A percentile compares a stretch with the other conserved stretches of the same genome.
phyloP scores from a whole-genome alignment of 257 asterid genomes.

The Gentiana dahurica region DNA sequence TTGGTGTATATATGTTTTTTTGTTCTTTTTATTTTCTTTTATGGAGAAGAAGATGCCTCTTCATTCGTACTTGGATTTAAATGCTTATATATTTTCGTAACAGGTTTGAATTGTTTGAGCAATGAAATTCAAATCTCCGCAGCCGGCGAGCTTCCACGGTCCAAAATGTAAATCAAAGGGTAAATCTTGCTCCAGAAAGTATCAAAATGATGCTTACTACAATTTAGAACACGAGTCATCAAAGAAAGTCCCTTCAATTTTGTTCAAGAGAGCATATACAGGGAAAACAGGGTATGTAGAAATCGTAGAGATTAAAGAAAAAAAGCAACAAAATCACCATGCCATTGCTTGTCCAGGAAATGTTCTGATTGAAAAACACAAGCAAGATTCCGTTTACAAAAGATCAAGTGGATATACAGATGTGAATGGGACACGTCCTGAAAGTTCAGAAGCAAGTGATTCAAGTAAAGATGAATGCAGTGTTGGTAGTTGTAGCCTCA shows the following conservation, averaged over 20 bases:
- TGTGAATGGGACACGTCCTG: slow-evolving; percentile 19
- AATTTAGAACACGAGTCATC: slow-evolving; percentile 5
- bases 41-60: no score
- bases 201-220: neutral
- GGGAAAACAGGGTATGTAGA: slow-evolving; percentile 3
- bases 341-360: slow-evolving; percentile 56
- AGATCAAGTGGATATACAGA: slow-evolving; percentile 38
- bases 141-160: slow-evolving; percentile 7
- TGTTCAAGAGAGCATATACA: slow-evolving; percentile 11
- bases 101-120: neutral
- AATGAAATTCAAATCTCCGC: slow-evolving; percentile 2
- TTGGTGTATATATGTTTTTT: no score
- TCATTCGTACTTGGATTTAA: no score
- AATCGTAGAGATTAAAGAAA: slow-evolving; percentile 7
- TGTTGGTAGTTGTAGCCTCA: slow-evolving; percentile 77
- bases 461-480: slow-evolving; percentile 57
- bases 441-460: slow-evolving; percentile 24
- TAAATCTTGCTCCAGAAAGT: slow-evolving; percentile 1
- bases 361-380: slow-evolving; percentile 36
- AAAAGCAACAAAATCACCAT: slow-evolving; percentile 7
- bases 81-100: no score
- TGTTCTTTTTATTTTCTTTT: no score
- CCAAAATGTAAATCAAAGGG: slow-evolving; percentile 3
- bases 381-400: slow-evolving; percentile 33
- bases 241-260: slow-evolving; percentile 2